Percentiles rank a stretch among this genome's conserved stretches.
Conservation (phyloP, 345 rosid species). For the Erysimum cheiranthoides region DNA sequence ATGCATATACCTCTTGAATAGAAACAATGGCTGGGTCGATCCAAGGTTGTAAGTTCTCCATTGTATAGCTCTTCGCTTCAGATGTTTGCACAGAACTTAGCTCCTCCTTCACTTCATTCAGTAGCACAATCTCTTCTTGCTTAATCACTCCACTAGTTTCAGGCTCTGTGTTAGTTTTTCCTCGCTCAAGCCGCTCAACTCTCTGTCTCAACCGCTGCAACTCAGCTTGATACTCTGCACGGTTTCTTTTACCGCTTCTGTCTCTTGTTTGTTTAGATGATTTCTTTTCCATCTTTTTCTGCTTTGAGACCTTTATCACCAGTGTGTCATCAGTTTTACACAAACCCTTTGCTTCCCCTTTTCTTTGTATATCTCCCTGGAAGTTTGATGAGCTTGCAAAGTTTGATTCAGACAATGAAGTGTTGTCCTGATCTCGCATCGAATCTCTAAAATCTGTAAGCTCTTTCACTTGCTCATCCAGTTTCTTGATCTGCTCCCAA, state of each 20-base stretch:
- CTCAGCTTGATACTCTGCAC: constrained; percentile 43
- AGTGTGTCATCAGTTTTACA: constrained; percentile 19
- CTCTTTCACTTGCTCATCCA: constrained; percentile 61
- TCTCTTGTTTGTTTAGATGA: constrained; percentile 48
- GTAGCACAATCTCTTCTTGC: constrained; percentile 51
- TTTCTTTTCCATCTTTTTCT: constrained; percentile 45
- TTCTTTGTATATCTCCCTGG: constrained; percentile 64
- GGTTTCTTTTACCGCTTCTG: constrained; percentile 41
- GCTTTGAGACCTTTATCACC: constrained; percentile 45
- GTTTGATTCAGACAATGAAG: constrained; percentile 31
- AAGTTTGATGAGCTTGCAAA: constrained; percentile 48
- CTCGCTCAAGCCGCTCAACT: constrained; percentile 50
- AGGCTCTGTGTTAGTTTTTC: constrained; percentile 36
- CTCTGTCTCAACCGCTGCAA: constrained; percentile 33
- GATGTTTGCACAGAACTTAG: constrained; percentile 52
- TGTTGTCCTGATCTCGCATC: constrained; percentile 21
- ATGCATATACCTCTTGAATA: constrained; percentile 45
- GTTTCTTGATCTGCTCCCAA: constrained; percentile 68
- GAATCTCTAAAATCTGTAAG: constrained; percentile 52
- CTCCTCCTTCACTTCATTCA: constrained; percentile 59
- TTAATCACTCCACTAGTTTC: constrained; percentile 46
- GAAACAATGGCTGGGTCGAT: constrained; percentile 45
- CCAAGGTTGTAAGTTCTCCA: constrained; percentile 50
- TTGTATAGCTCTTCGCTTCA: constrained; percentile 19
- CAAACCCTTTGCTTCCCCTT: constrained; percentile 38